These are phyloP conservation scores for Phialophora tarda DNA, from an alignment of 2,329 filamentous ascomycete species.

Conservation along the genomic window DNA sequence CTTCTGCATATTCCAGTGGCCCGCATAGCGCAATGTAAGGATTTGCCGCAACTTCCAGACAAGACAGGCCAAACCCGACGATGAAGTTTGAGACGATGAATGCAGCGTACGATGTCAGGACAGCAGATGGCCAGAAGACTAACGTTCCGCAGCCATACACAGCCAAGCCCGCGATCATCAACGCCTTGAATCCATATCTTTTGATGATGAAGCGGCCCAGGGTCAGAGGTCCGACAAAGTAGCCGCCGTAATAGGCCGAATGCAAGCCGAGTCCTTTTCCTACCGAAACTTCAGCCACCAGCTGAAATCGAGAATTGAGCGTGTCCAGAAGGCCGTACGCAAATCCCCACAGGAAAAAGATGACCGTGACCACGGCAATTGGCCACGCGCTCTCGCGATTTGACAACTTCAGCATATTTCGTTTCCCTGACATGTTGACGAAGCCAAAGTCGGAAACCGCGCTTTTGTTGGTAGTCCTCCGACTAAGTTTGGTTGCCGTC, in stretches of 20 bases:
- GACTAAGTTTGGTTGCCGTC: constrained; percentile 45
- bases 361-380: constrained; percentile 70
- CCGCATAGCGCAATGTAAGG: constrained; percentile 68
- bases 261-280: constrained; percentile 60
- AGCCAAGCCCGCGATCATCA: constrained; percentile 64
- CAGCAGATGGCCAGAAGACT: constrained; percentile 69
- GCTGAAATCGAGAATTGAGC: constrained; percentile 69
- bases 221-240: constrained; percentile 61
- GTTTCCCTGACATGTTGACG: constrained; percentile 62
- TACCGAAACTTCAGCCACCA: constrained; percentile 55
- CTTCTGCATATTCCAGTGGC: constrained; percentile 64
- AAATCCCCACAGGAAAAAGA: constrained; percentile 90
- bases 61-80: constrained; percentile 64
- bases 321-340: constrained; percentile 86
- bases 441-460: constrained; percentile 64
- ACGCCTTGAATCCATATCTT: constrained; percentile 66
- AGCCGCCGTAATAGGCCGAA: constrained; percentile 65
- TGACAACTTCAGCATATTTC: constrained; percentile 64
- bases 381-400: constrained; percentile 64
- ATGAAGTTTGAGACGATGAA: constrained; percentile 69
- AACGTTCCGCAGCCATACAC: constrained; percentile 68
- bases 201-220: constrained; percentile 62
- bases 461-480: constrained; percentile 31
- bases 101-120: constrained; percentile 64
- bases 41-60: constrained; percentile 65